These are phyloP conservation scores for Tephrocybe sp. DNA, from an alignment of 768 basidiomycete genomes.

Conservation along the genomic window DNA sequence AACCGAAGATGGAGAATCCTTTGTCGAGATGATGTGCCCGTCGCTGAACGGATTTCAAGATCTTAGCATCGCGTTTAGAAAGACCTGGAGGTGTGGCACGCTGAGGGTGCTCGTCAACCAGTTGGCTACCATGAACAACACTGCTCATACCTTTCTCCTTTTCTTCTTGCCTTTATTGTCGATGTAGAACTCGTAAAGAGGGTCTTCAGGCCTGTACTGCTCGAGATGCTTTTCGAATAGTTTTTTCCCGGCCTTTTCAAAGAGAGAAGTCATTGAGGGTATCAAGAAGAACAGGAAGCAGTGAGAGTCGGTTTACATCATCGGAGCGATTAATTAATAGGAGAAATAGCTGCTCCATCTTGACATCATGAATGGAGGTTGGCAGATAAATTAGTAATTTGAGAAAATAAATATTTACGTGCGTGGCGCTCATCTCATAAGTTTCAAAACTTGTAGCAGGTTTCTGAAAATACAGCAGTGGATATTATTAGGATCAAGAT, in stretches of 20 bases:
- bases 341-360: no score
- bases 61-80: constrained; percentile 69
- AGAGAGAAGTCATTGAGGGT: constrained; percentile 28
- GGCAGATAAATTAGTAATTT: no score
- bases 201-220: constrained; percentile 70
- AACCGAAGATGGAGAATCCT: constrained; percentile 75
- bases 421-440: no score
- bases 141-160: constrained; percentile 51
- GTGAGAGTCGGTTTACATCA: no score
- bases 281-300: background rate
- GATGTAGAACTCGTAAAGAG: constrained; percentile 66
- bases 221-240: constrained; percentile 67
- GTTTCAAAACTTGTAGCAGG: no score
- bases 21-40: constrained; percentile 89
- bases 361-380: no score
- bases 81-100: constrained; percentile 75
- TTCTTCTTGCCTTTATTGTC: constrained; percentile 57
- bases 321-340: no score
- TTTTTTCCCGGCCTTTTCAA: constrained; percentile 50
- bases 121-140: background rate
- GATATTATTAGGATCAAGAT: no score
- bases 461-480: no score
- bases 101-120: no score
- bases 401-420: no score
- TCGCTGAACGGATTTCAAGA: constrained; percentile 71